These are phyloP conservation scores for Populus hybrid DNA, from an alignment of 441 rosid species.

Conservation along the genomic window DNA sequence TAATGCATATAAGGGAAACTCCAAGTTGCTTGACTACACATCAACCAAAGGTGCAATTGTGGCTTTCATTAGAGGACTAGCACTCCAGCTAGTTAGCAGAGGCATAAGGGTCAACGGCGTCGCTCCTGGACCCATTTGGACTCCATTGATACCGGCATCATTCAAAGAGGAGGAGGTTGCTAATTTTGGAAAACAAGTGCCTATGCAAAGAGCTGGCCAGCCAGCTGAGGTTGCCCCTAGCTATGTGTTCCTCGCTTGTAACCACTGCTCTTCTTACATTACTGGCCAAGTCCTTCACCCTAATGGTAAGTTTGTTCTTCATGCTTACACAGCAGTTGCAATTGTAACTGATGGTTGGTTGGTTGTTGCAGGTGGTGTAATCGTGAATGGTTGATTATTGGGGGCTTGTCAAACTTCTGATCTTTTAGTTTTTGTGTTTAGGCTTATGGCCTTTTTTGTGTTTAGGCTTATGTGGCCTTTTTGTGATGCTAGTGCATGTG, in stretches of 20 bases:
- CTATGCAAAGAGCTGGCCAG: constrained; percentile 75
- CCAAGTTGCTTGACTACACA: constrained; percentile 59
- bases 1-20: constrained; percentile 57
- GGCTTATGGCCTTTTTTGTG: neutral
- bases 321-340: neutral
- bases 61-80: constrained; percentile 64
- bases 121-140: constrained; percentile 86
- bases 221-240: constrained; percentile 68
- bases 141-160: constrained; percentile 67
- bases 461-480: neutral
- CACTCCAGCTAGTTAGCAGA: constrained; percentile 59
- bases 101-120: constrained; percentile 75
- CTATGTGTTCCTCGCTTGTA: constrained; percentile 71
- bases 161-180: constrained; percentile 47
- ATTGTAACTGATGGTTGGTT: neutral
- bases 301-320: constrained; percentile 36
- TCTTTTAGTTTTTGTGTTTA: neutral
- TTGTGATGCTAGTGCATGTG: neutral
- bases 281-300: constrained; percentile 81
- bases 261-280: constrained; percentile 73
- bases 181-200: constrained; percentile 49
- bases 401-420: neutral
- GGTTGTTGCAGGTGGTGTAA: constrained; percentile 45
- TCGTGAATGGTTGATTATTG: constrained; percentile 49
- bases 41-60: constrained; percentile 81